Conservation (phyloP, 768 basidiomycete species). For the Trametes elegans region DNA sequence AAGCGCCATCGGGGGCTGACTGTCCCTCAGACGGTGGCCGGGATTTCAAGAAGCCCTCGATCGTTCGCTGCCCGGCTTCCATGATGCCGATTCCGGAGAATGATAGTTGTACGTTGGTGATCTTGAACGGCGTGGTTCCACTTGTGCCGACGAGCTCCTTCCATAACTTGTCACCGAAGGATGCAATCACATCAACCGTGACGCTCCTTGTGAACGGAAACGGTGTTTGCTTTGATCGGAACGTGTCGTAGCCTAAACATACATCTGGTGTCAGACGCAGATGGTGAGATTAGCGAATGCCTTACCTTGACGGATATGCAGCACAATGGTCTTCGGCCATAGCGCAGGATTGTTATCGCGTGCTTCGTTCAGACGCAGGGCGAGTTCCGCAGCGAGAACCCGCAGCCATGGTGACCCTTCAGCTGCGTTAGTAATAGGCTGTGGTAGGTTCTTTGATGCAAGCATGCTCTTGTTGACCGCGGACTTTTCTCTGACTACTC, state of each 20-base stretch:
- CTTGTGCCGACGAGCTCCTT: slow-evolving; percentile 73
- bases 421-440: slow-evolving; percentile 67
- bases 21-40: slow-evolving; percentile 25
- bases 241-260: slow-evolving; percentile 56
- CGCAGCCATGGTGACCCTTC: slow-evolving; percentile 91
- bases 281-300: neutral
- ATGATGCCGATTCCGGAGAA: slow-evolving; percentile 76
- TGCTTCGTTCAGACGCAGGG: slow-evolving; percentile 80
- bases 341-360: slow-evolving; percentile 66
- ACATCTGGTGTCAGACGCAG: neutral
- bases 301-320: slow-evolving; percentile 72
- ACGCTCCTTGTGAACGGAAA: slow-evolving; percentile 83
- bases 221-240: slow-evolving; percentile 77
- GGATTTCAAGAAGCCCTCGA: slow-evolving; percentile 78
- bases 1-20: neutral
- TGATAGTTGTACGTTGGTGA: slow-evolving; percentile 69
- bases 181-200: slow-evolving; percentile 72
- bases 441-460: slow-evolving; percentile 91
- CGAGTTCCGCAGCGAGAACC: slow-evolving; percentile 87
- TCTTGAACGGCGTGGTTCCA: slow-evolving; percentile 46
- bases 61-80: slow-evolving; percentile 80
- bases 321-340: slow-evolving; percentile 91
- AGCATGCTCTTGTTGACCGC: slow-evolving; percentile 88
- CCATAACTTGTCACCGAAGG: slow-evolving; percentile 80
- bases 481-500: slow-evolving; percentile 81